Conservation (phyloP, 2,329 filamentous ascomycete species). For the Colletotrichum tamarilloi region DNA sequence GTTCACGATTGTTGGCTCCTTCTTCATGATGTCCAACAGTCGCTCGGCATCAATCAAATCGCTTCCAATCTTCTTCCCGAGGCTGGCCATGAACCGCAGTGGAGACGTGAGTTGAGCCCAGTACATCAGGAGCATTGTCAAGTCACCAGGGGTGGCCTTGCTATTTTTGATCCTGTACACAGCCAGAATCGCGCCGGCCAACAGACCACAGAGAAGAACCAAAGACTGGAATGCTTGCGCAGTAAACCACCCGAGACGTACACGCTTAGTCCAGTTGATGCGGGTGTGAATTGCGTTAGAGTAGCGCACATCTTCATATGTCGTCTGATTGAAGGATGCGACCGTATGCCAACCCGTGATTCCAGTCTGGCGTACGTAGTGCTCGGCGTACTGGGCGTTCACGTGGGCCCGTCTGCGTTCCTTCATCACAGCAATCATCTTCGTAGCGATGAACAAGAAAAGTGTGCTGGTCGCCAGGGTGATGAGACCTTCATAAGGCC, state of each 20-base stretch:
- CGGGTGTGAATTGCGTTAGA: constrained; percentile 55
- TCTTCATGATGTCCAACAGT: constrained; percentile 68
- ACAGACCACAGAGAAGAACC: constrained; percentile 75
- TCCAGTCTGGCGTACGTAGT: constrained; percentile 65
- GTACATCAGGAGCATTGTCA: constrained; percentile 78
- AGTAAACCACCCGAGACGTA: constrained; percentile 33
- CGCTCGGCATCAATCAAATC: constrained; percentile 69
- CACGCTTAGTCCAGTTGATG: constrained; percentile 32
- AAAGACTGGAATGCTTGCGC: constrained; percentile 49
- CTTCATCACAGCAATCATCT: constrained; percentile 62
- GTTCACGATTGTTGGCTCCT: constrained; percentile 65
- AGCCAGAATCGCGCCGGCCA: constrained; percentile 70
- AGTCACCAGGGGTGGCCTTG: constrained; percentile 71
- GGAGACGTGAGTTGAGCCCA: constrained; percentile 79
- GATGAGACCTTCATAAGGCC: constrained; percentile 71
- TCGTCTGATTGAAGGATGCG: constrained; percentile 68
- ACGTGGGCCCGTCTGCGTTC: constrained; percentile 61
- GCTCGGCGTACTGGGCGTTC: constrained; percentile 65
- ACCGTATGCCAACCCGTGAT: constrained; percentile 71
- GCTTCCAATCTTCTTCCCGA: constrained; percentile 66
- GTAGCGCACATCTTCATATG: constrained; percentile 66
- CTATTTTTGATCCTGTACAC: constrained; percentile 75
- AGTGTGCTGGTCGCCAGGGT: constrained; percentile 68
- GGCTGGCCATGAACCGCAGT: constrained; percentile 74
- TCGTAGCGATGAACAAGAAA: constrained; percentile 65